Conservation (phyloP, 1,284 basidiomycete genomes). For the Cutaneotrichosporon sp. region DNA sequence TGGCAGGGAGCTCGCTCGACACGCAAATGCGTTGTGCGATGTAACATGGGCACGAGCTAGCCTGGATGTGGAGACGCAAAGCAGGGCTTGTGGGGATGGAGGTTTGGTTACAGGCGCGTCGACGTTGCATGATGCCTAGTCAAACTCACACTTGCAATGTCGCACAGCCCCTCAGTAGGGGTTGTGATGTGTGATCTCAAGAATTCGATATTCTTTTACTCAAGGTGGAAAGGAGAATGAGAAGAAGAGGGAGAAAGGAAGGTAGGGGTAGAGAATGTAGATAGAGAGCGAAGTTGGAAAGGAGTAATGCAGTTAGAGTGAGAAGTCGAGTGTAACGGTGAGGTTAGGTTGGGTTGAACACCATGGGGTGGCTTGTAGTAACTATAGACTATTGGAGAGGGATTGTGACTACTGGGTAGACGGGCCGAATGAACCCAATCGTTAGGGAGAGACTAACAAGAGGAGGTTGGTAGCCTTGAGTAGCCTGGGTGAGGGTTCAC, state of each 20-base stretch:
- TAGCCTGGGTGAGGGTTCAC: no score
- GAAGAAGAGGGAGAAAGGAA: background rate
- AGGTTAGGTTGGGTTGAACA: background rate
- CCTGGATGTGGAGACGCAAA: background rate
- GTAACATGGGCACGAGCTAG: background rate
- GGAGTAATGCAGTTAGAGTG: background rate
- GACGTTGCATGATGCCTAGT: background rate
- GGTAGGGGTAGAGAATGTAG: slow-evolving; percentile 4
- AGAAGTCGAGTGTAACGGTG: background rate
- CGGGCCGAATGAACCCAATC: no score
- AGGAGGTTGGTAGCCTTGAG: no score
- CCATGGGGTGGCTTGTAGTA: background rate
- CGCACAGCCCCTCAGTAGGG: slow-evolving; percentile 1
- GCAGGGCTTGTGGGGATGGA: background rate
- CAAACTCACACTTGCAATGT: background rate
- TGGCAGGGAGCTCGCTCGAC: background rate
- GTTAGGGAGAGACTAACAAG: no score
- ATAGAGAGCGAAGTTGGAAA: background rate
- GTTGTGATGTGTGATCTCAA: background rate
- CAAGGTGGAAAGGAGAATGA: background rate
- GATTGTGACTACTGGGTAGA: no score
- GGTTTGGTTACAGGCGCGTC: background rate
- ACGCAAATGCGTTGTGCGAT: slow-evolving; percentile 5
- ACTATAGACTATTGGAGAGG: no score
- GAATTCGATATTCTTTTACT: background rate